phyloP scores from a whole-genome alignment of 2,329 filamentous ascomycete species.

The Clonostachys chloroleuca region DNA sequence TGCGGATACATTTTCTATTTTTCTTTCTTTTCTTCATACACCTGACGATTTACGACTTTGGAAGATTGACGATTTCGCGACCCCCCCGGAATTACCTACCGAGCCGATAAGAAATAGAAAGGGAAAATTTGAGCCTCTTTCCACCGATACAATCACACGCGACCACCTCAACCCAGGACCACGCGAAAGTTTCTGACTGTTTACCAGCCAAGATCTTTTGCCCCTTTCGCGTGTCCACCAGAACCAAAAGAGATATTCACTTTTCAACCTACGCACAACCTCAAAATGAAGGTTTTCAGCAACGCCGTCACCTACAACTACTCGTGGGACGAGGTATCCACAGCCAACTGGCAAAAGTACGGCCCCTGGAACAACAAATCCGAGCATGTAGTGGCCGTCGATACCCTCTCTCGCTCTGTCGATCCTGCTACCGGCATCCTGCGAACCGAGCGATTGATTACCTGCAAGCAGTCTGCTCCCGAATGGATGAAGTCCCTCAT shows the following conservation, averaged over 20 bases:
- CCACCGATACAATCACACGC: no score
- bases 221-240: constrained; percentile 1
- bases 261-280: constrained; percentile 6
- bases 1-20: no score
- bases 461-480: constrained; percentile 60
- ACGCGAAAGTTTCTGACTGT: background rate
- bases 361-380: constrained; percentile 98
- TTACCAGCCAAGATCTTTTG: background rate
- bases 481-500: constrained; percentile 79
- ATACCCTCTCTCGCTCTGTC: constrained; percentile 73
- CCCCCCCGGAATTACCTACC: no score
- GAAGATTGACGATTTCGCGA: no score
- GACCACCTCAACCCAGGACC: background rate
- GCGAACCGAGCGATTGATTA: constrained; percentile 58
- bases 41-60: no score
- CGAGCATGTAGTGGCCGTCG: constrained; percentile 93
- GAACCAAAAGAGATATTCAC: background rate
- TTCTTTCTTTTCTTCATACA: no score
- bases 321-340: constrained; percentile 97
- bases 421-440: constrained; percentile 54
- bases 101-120: no score
- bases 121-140: no score
- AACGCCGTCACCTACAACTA: constrained; percentile 90
- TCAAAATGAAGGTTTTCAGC: constrained; percentile 89
- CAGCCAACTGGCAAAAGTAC: constrained; percentile 98